Base-by-base conservation (phyloP, 176 grass and related monocot species). In the Melocanna baccifera region DNA sequence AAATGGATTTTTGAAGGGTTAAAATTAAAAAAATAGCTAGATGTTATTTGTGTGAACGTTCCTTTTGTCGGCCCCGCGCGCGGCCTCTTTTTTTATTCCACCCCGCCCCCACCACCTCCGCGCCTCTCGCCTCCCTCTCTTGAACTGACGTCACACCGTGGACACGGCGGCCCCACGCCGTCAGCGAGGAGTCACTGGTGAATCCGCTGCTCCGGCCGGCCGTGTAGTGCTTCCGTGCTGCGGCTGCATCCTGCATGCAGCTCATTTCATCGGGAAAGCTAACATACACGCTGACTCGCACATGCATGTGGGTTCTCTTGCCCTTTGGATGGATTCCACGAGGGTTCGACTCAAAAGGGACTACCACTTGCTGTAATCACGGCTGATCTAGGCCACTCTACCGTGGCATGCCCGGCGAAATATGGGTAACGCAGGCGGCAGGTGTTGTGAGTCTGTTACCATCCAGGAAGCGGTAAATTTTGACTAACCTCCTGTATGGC, bases 71-170 rank as follows among this genome's bases (percentile, higher is more conserved):
- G 79, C 41, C 72, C 79, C 61, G 43, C 68, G 39, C 66, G 47
- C 13, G 13, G 1, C 5, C 86, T 34, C 43, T 57, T 72, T 57
- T 57, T 37, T 69, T 78, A 46, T 48, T 78, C 26, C 25, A 39
- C 32, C 32, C 29, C 19, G 28, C 18, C n/a, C 59, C 29, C 18
- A 16, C 43, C 42, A 23, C 29, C 29, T 12, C 25, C 9, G 55
- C 69, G n/a, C 9, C 0, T 19, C 43, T 83, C 57, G 81, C 46
- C 28, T 1, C 69, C 36, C 69, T 26, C 59, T 75, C 74, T 68
- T 75, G 19, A 79, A 84, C 76, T 67, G 59, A 85, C 87, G 69
- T 89, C 81, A 89, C 37, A 32, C 58, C 56, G 23, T 2, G 16
- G 56, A 15, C 57, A 73, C 76, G 2, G 3, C 5, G 34, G 79